Evolutionary conservation across 2,329 filamentous ascomycete species (phyloP).

Genomic region (Chrysoporthe deuterocubensis): DNA sequence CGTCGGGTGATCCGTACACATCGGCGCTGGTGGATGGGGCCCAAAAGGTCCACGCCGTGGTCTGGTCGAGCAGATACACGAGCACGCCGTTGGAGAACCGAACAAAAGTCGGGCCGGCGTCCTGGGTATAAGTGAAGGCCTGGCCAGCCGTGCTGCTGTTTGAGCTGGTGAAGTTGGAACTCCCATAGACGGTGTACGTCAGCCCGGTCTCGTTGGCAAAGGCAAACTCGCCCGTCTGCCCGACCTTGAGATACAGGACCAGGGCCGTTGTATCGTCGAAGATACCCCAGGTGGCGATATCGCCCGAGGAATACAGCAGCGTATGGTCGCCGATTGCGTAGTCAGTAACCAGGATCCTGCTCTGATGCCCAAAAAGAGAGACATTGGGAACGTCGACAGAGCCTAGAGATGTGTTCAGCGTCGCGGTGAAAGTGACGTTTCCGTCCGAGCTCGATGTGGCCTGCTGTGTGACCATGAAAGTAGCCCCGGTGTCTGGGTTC

Average conservation of each 20-base stretch:
- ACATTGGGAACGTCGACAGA: constrained; percentile 48
- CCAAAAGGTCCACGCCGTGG: constrained; percentile 61
- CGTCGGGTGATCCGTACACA: constrained; percentile 46
- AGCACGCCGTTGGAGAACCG: constrained; percentile 54
- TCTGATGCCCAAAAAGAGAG: constrained; percentile 55
- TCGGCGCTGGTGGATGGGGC: constrained; percentile 50
- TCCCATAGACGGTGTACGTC: constrained; percentile 46
- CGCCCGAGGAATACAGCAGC: constrained; percentile 55
- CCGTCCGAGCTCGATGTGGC: constrained; percentile 47
- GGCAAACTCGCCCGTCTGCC: constrained; percentile 54
- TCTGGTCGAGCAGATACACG: constrained; percentile 56
- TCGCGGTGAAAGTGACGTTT: constrained; percentile 50
- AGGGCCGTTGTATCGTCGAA: constrained; percentile 50
- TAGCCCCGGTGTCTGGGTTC: constrained; percentile 53
- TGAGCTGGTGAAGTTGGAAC: constrained; percentile 40
- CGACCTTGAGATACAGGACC: constrained; percentile 52
- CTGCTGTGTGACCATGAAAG: constrained; percentile 56
- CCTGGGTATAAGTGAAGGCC: constrained; percentile 52
- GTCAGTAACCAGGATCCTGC: constrained; percentile 59
- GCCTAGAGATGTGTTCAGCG: constrained; percentile 52
- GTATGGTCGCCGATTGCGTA: constrained; percentile 51
- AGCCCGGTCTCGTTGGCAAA: constrained; percentile 45
- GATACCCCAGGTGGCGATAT: constrained; percentile 51
- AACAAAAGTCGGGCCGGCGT: constrained; percentile 48
- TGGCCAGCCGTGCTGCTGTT: constrained; percentile 35